Percentiles rank a stretch among this genome's conserved stretches.
phyloP scores from a whole-genome alignment of 805 yeast genomes.

The Spencermartinsiella europaea region DNA sequence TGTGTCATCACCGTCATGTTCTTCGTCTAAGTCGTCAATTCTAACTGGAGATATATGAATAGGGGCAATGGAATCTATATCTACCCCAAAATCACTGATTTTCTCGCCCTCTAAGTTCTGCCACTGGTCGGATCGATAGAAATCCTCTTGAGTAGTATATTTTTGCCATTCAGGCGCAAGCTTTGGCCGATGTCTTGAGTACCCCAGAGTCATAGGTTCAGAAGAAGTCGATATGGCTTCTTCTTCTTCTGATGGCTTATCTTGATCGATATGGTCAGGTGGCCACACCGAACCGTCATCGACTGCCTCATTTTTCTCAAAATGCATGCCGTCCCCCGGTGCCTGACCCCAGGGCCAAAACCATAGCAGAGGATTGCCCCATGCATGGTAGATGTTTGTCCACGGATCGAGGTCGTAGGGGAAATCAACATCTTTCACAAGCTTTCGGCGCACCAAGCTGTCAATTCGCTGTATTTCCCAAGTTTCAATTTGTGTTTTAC shows the following conservation, averaged over 20 bases:
- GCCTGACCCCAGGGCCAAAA: conserved; percentile 67
- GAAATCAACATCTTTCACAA: conserved; percentile 42
- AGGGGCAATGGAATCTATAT: conserved; percentile 29
- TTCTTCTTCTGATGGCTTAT: conserved; percentile 18
- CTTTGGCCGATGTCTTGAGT: conserved; percentile 6
- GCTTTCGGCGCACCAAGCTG: conserved; percentile 45
- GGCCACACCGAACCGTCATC: conserved; percentile 78
- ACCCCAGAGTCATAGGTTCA: conserved; percentile 15
- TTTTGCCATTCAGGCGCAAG: conserved; percentile 6
- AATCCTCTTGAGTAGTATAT: conserved; percentile 23
- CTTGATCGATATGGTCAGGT: conserved; percentile 67
- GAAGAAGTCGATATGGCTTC: conserved; percentile 2
- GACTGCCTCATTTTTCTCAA: conserved; percentile 48
- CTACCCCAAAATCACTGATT: conserved; percentile 84
- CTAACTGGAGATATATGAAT: background rate
- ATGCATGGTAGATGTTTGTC: conserved; percentile 45
- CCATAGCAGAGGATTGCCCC: conserved; percentile 65
- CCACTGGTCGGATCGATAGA: conserved; percentile 51
- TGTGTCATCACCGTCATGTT: background rate
- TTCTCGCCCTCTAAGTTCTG: conserved; percentile 77
- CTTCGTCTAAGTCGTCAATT: background rate
- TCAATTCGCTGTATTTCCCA: conserved; percentile 90
- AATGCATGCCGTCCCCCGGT: conserved; percentile 52
- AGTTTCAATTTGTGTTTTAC: conserved; percentile 83
- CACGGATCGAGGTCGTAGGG: conserved; percentile 75